Evolutionary conservation across 192 early-diverging fungal genomes (phyloP).

Genomic region (Podila horticola): DNA sequence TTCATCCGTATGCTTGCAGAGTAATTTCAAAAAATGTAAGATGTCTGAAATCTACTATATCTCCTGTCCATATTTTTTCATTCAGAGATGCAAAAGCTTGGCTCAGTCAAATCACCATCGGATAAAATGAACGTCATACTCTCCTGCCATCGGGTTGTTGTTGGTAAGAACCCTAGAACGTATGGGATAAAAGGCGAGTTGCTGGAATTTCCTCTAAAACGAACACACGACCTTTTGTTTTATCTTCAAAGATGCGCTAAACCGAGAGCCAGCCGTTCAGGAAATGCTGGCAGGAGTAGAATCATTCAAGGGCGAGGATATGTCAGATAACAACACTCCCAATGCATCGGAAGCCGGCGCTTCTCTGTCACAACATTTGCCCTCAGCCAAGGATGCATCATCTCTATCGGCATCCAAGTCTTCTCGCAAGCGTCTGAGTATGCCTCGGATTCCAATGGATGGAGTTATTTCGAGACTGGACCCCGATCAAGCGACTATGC

Average conservation of each 20-base stretch:
- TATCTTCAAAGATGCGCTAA: constrained; percentile 20
- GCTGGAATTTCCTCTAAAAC: background rate
- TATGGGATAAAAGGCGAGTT: background rate
- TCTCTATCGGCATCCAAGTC: background rate
- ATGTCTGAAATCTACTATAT: background rate
- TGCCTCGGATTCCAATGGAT: constrained; percentile 40
- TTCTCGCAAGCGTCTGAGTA: constrained; percentile 12
- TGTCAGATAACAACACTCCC: background rate
- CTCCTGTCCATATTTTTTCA: background rate
- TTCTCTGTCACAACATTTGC: background rate
- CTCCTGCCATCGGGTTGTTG: constrained; percentile 53
- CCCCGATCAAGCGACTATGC: background rate
- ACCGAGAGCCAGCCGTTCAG: constrained; percentile 39
- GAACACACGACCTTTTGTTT: no score
- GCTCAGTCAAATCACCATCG: constrained; percentile 46
- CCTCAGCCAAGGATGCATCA: background rate
- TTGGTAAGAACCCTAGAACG: constrained; percentile 28
- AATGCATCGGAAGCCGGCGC: no score
- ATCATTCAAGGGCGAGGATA: background rate
- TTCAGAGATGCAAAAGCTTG: constrained; percentile 55
- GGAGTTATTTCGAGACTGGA: constrained; percentile 14
- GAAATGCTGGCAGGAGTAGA: constrained; percentile 20
- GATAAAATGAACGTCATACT: constrained; percentile 58
- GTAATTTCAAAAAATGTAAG: background rate
- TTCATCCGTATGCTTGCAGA: no score